Conservation (phyloP, 495 filamentous ascomycete genomes). For the Lepraria neglecta region DNA sequence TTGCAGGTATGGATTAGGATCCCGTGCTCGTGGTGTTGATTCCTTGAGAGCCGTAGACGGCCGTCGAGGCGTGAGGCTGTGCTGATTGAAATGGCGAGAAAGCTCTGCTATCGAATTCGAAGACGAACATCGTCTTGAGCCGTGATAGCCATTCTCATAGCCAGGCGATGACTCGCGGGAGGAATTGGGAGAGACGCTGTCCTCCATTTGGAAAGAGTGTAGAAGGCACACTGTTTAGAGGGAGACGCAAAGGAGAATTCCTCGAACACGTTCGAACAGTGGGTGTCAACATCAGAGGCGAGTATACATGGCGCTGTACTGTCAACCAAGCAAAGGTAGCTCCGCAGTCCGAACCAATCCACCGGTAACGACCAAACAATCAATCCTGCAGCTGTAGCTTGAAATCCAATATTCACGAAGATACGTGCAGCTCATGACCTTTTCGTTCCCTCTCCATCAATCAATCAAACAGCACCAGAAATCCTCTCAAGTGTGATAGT, state of each 20-base stretch:
- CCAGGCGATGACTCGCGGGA: conserved; percentile 18
- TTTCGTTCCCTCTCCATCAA: not conserved
- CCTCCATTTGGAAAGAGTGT: conserved; percentile 14
- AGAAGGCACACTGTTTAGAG: conserved; percentile 12
- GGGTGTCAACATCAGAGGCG: conserved; percentile 7
- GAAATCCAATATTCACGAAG: not conserved
- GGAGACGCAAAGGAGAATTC: conserved; percentile 16
- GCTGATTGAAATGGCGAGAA: conserved; percentile 21
- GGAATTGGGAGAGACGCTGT: conserved; percentile 18
- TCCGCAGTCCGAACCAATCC: not conserved
- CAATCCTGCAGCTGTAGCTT: too few species aligned
- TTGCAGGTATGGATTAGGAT: conserved; percentile 9
- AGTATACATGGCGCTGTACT: conserved; percentile 4
- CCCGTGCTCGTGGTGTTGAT: conserved; percentile 4
- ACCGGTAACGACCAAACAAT: conserved; percentile 4
- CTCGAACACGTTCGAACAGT: conserved; percentile 16
- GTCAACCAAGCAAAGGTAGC: not conserved
- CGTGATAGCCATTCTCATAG: conserved; percentile 5
- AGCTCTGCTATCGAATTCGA: conserved; percentile 21
- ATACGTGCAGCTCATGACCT: conserved; percentile 8
- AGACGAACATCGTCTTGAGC: conserved; percentile 1
- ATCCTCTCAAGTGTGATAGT: not conserved
- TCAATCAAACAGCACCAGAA: not conserved
- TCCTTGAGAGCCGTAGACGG: conserved; percentile 6
- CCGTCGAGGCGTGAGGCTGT: conserved; percentile 12